Evolutionary conservation across 331 rosid species (phyloP).

Genomic region (Phaseolus coccineus): DNA sequence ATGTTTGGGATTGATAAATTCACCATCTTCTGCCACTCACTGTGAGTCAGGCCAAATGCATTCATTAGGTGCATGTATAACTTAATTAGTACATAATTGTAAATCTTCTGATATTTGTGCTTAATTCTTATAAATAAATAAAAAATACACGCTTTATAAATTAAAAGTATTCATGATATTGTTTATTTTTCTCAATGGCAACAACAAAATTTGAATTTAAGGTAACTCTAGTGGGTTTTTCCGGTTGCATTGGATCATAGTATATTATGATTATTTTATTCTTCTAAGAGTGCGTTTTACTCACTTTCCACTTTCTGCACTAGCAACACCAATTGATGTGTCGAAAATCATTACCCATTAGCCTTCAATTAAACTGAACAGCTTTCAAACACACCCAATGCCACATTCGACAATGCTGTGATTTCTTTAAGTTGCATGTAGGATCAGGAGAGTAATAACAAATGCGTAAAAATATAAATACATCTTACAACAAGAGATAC

Average conservation of each 20-base stretch:
- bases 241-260: background rate
- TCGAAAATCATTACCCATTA: background rate
- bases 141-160: background rate
- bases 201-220: too few relatives aligned
- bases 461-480: constrained; percentile 44
- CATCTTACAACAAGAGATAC: constrained; percentile 46
- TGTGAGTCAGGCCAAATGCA: background rate
- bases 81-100: background rate
- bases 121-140: too few relatives aligned
- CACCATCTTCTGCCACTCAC: background rate
- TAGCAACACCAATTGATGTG: background rate
- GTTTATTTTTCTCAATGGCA: too few relatives aligned
- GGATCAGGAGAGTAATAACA: constrained; percentile 1
- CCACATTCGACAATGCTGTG: background rate
- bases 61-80: background rate
- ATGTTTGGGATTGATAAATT: background rate
- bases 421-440: background rate
- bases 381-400: background rate
- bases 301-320: background rate
- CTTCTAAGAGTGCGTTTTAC: background rate
- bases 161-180: background rate
- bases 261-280: background rate
- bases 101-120: too few relatives aligned
- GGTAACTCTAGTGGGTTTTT: too few relatives aligned
- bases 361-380: background rate